These are phyloP conservation scores for Diddensiella transvaalensis DNA, from an alignment of 805 yeast genomes.

Conservation along the genomic window DNA sequence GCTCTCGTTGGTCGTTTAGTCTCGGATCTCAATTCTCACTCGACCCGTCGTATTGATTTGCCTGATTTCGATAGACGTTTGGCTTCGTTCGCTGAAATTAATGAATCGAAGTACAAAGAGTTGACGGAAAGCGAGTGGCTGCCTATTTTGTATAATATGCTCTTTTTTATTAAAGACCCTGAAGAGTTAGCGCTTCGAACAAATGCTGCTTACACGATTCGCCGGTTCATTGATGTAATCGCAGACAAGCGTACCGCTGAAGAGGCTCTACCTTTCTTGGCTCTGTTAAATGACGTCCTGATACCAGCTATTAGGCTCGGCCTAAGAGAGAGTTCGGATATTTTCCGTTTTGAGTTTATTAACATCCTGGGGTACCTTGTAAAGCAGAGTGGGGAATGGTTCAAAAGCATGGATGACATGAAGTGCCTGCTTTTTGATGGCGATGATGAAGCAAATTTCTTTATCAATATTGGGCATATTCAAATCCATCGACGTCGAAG, in stretches of 20 bases:
- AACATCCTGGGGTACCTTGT: slow-evolving; percentile 63
- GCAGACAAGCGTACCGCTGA: slow-evolving; percentile 21
- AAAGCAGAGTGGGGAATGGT: slow-evolving; percentile 34
- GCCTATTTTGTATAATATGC: slow-evolving; percentile 65
- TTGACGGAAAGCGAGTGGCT: slow-evolving; percentile 65
- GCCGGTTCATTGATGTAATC: slow-evolving; percentile 59
- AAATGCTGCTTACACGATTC: slow-evolving; percentile 63
- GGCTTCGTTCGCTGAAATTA: slow-evolving; percentile 60
- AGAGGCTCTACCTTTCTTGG: slow-evolving; percentile 18
- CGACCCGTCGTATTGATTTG: slow-evolving; percentile 58
- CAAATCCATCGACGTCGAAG: slow-evolving; percentile 83
- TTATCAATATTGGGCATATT: slow-evolving; percentile 71
- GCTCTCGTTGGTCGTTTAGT: slow-evolving; percentile 50
- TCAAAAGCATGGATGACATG: slow-evolving; percentile 61
- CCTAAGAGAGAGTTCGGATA: slow-evolving; percentile 55
- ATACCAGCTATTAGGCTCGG: slow-evolving; percentile 68
- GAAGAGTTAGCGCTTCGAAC: slow-evolving; percentile 78
- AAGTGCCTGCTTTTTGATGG: slow-evolving; percentile 55
- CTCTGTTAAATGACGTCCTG: slow-evolving; percentile 48
- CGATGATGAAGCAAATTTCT: slow-evolving; percentile 82
- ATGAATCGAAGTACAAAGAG: slow-evolving; percentile 46
- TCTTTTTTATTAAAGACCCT: slow-evolving; percentile 71
- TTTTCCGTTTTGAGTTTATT: slow-evolving; percentile 68
- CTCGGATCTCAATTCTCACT: slow-evolving; percentile 65
- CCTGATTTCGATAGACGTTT: slow-evolving; percentile 77